Evolutionary conservation across 345 rosid genomes (phyloP), one percentile per base, ranked within the genome.

Genomic region (Euphorbia peplus): DNA sequence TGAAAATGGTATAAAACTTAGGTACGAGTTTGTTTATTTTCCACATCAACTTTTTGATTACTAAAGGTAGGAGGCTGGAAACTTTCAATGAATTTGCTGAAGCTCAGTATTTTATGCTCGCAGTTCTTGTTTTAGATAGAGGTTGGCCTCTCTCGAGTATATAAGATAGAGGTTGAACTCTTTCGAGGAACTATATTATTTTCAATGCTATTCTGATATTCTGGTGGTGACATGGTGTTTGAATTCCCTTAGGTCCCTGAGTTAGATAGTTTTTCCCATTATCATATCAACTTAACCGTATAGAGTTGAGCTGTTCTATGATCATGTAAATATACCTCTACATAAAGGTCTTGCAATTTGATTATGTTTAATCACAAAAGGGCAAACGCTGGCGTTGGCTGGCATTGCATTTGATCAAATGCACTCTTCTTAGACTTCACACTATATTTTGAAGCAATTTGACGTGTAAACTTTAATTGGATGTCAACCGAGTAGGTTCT

Each of bases 11-110:
- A 57, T 64, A 50, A 76, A 54, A 73, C 70, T 73, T 50, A 82
- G 91, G 91, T 85, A 79, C 69, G 74, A 21, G 63, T 16, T 15
- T 73, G 25, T 47, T 39, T 60, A 66, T 35, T 13, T 71, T 64
- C 74, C 57, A 41, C 63, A 48, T 68, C 50, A 29, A 35, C 53
- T 57, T 35, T 18, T 63, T 8, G 50, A 18, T 37, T 63, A 48
- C 39, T 58, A 22, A 8, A 39, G 26, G 28, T 65, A n/a, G 42
- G 10, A n/a, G 54, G 13, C 8, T 35, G 13, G 25, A 15, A 50
- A 15, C n/a, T 65, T 24, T 58, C 46, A 19, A 21, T 25, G 15
- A 46, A 39, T 25, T 57, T 63, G 13, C 55, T 22, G n/a, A 53
- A 28, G 52, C 24, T 46, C 47, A 29, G 44, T 28, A 48, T 30